These are phyloP conservation scores for Cardamine chenopodiifolia DNA, from an alignment of 345 rosid species.

Conservation along the genomic window DNA sequence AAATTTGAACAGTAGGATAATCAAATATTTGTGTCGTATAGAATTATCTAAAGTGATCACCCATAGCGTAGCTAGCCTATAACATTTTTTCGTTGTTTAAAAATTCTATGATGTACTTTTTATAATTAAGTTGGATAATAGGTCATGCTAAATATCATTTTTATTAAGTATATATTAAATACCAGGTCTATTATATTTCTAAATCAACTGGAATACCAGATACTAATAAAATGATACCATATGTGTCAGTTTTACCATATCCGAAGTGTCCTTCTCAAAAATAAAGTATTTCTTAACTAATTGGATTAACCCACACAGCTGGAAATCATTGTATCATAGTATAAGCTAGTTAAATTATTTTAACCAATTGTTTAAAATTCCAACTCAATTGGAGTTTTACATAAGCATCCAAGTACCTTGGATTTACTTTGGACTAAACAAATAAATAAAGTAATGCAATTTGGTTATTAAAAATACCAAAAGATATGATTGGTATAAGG, in stretches of 20 bases:
- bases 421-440: slow-evolving; percentile 11
- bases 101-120: background rate
- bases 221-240: too few species aligned
- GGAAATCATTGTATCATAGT: background rate
- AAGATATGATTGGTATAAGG: background rate
- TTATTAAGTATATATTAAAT: background rate
- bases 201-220: background rate
- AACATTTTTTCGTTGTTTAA: too few species aligned
- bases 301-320: background rate
- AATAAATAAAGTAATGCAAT: slow-evolving; percentile 14
- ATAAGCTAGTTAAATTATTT: background rate
- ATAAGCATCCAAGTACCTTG: slow-evolving; percentile 4
- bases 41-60: too few species aligned
- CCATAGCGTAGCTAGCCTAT: too few species aligned
- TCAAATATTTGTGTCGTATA: too few species aligned
- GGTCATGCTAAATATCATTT: background rate
- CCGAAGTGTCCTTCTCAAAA: background rate
- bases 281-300: background rate
- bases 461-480: slow-evolving; percentile 14
- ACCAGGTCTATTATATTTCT: too few species aligned
- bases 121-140: background rate
- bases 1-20: too few species aligned
- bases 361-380: background rate
- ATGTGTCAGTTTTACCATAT: background rate
- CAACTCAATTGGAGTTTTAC: slow-evolving; percentile 10